These are phyloP conservation scores for Sporisorium graminicola DNA, from an alignment of 1,284 basidiomycete species.

Conservation along the genomic window DNA sequence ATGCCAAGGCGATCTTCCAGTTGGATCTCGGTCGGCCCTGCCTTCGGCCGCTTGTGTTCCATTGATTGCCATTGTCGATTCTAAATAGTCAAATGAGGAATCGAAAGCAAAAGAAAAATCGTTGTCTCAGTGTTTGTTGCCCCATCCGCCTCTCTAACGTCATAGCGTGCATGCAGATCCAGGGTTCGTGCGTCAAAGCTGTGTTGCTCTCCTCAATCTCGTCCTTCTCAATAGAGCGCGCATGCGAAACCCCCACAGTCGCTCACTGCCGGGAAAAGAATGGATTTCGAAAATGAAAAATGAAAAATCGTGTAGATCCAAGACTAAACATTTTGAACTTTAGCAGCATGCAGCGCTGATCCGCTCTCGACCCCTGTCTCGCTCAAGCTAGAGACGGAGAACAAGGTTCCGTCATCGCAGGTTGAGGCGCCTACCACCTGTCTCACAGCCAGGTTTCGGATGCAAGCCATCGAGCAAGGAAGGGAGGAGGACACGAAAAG, in stretches of 20 bases:
- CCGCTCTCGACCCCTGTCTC: conserved; percentile 4
- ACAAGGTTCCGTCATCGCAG: no score
- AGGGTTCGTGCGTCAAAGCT: neutral
- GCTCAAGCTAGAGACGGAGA: no score
- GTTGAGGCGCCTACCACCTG: no score
- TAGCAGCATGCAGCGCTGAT: neutral
- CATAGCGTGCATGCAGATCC: conserved; percentile 6
- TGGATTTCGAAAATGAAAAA: neutral
- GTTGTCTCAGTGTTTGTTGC: conserved; percentile 7
- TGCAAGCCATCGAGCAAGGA: neutral
- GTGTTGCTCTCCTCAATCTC: neutral
- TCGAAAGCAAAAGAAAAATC: neutral
- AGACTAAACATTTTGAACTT: conserved; percentile 9
- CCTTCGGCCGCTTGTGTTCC: neutral
- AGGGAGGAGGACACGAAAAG: neutral
- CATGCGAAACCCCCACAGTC: no score
- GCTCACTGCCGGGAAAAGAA: neutral
- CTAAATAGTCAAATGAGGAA: neutral
- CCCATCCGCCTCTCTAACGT: neutral
- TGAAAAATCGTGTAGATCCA: conserved; percentile 3
- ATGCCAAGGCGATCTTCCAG: conserved; percentile 4
- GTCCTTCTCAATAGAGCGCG: no score
- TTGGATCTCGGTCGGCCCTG: neutral
- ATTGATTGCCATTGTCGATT: neutral
- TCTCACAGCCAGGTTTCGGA: neutral